Conservation (phyloP, 306 rosid species). For the Cucumis melo region DNA sequence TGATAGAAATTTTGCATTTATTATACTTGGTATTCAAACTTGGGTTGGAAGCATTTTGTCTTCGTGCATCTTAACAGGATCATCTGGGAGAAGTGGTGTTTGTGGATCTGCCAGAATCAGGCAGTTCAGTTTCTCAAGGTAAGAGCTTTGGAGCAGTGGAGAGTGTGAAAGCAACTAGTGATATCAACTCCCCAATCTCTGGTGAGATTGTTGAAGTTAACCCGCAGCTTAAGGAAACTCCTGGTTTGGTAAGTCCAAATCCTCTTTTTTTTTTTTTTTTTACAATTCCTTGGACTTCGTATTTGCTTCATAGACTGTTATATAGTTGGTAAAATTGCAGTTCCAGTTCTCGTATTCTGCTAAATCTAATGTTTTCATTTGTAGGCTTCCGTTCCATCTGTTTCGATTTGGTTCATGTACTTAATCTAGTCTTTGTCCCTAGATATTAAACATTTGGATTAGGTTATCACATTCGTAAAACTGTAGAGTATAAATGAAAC, state of each 20-base stretch:
- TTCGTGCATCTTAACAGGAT: slow-evolving; percentile 24
- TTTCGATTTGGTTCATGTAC: neutral
- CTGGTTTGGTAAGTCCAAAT: slow-evolving; percentile 58
- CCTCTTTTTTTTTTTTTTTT: neutral
- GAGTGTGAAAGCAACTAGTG: slow-evolving; percentile 97
- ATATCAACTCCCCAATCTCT: slow-evolving; percentile 82
- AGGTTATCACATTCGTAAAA: neutral
- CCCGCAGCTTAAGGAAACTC: slow-evolving; percentile 40
- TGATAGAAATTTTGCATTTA: neutral
- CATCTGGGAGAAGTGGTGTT: slow-evolving; percentile 97
- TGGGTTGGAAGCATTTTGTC: neutral
- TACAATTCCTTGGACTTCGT: neutral
- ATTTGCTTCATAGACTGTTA: neutral
- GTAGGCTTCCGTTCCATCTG: neutral
- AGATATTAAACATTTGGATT: neutral
- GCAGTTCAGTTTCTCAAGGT: slow-evolving; percentile 37
- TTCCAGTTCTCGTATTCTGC: neutral
- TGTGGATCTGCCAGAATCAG: slow-evolving; percentile 79
- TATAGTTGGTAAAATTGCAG: neutral
- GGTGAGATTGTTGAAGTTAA: slow-evolving; percentile 86
- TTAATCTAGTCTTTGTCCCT: neutral
- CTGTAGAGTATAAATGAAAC: neutral
- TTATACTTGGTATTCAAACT: neutral
- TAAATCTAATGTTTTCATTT: neutral
- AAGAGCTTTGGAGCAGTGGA: slow-evolving; percentile 78